Evolutionary conservation across 1,139 yeast genomes (phyloP).

Genomic region (Lodderomyces pseudojiufengensis): DNA sequence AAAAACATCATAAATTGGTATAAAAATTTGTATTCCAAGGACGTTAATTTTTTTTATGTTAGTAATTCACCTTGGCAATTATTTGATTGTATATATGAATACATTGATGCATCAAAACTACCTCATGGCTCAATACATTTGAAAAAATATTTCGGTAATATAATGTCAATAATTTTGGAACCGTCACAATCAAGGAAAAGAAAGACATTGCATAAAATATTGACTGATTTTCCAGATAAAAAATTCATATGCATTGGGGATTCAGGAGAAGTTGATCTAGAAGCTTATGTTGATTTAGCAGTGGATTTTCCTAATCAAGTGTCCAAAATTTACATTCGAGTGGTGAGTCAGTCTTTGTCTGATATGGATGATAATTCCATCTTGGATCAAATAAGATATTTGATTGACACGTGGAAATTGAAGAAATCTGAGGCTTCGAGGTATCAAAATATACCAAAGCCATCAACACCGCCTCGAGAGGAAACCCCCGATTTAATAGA

Average conservation of each 20-base stretch:
- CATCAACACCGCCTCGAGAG: slow-evolving; percentile 7
- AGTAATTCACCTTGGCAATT: slow-evolving; percentile 95
- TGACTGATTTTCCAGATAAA: slow-evolving; percentile 72
- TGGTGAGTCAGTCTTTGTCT: slow-evolving; percentile 67
- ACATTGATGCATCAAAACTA: slow-evolving; percentile 50
- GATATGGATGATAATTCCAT: slow-evolving; percentile 45
- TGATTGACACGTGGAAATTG: too few species aligned
- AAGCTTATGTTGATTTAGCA: slow-evolving; percentile 80
- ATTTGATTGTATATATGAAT: slow-evolving; percentile 60
- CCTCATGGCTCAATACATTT: slow-evolving; percentile 81
- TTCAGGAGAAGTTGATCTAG: slow-evolving; percentile 92
- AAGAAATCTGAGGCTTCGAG: too few species aligned
- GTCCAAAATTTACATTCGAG: slow-evolving; percentile 74
- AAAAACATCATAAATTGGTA: slow-evolving; percentile 77
- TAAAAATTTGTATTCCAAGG: slow-evolving; percentile 31
- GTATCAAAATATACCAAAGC: too few species aligned
- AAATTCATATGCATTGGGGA: slow-evolving; percentile 87
- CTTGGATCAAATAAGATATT: slow-evolving; percentile 5
- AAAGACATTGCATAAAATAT: slow-evolving; percentile 57
- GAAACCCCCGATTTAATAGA: slow-evolving; percentile 33
- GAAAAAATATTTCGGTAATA: slow-evolving; percentile 81
- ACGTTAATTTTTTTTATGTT: slow-evolving; percentile 78
- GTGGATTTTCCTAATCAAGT: slow-evolving; percentile 57
- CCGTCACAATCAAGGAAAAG: slow-evolving; percentile 82
- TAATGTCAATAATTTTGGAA: slow-evolving; percentile 76